Conservation (phyloP, 164 flowering plant genomes). For the Paratinospora sagittata region DNA sequence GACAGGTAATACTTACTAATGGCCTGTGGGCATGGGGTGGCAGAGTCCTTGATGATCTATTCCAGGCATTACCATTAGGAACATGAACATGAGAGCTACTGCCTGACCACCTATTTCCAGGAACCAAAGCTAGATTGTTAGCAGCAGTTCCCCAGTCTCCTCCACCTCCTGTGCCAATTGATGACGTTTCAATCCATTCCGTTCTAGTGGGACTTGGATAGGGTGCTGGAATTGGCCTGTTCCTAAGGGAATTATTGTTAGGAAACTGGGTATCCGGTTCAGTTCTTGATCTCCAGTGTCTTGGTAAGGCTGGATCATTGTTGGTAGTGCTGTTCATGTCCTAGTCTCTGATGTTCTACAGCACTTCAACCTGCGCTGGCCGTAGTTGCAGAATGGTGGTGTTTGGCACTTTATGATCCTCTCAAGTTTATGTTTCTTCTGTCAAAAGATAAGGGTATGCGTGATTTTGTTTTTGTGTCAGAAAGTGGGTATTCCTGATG, state of each 20-base stretch:
- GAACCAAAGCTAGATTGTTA: not conserved
- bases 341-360: not conserved
- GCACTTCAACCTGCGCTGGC: not conserved
- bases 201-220: not conserved
- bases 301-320: slow-evolving; percentile 4
- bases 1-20: slow-evolving; percentile 3
- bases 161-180: not conserved
- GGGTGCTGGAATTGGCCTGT: not conserved
- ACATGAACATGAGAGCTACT: not conserved
- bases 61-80: not conserved
- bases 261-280: not conserved
- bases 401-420: not conserved
- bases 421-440: not conserved
- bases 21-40: slow-evolving; percentile 5
- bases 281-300: slow-evolving; percentile 2
- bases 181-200: not conserved
- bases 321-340: slow-evolving; percentile 16
- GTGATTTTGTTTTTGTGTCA: not conserved
- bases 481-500: slow-evolving; percentile 1
- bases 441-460: slow-evolving; percentile 5
- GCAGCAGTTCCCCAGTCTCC: not conserved
- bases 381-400: not conserved
- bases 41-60: not conserved
- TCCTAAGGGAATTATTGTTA: not conserved
- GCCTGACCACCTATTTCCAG: not conserved